Evolutionary conservation across 73 alveolate genomes (phyloP).

Genomic region (Paramecium tetraurelia): DNA sequence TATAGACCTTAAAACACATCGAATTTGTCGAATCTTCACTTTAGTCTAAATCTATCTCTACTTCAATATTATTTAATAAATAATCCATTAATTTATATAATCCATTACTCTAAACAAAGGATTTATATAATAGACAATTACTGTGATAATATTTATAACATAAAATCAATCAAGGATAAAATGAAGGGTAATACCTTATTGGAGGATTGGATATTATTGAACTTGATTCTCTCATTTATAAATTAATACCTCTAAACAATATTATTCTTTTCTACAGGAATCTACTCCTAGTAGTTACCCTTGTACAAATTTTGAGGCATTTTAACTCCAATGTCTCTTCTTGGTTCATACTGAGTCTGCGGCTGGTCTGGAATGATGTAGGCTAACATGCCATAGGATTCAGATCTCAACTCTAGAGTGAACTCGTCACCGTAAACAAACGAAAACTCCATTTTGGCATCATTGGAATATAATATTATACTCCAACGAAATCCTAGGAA

Average conservation of each 20-base stretch:
- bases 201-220: background rate
- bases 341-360: background rate
- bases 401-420: background rate
- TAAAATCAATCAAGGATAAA: background rate
- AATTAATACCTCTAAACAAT: background rate
- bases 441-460: background rate
- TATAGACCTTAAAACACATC: background rate
- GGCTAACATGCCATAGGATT: background rate
- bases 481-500: background rate
- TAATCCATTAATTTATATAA: background rate
- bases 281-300: background rate
- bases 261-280: background rate
- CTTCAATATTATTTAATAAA: background rate
- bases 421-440: background rate
- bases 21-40: background rate
- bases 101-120: too few relatives aligned
- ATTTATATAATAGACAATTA: too few relatives aligned
- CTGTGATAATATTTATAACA: background rate
- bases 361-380: constrained; percentile 22
- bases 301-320: background rate
- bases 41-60: background rate
- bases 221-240: background rate
- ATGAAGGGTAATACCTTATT: background rate
- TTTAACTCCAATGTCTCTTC: background rate
- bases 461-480: background rate